phyloP scores from a whole-genome alignment of 2,329 filamentous ascomycete species.

The Whalleya microplaca region DNA sequence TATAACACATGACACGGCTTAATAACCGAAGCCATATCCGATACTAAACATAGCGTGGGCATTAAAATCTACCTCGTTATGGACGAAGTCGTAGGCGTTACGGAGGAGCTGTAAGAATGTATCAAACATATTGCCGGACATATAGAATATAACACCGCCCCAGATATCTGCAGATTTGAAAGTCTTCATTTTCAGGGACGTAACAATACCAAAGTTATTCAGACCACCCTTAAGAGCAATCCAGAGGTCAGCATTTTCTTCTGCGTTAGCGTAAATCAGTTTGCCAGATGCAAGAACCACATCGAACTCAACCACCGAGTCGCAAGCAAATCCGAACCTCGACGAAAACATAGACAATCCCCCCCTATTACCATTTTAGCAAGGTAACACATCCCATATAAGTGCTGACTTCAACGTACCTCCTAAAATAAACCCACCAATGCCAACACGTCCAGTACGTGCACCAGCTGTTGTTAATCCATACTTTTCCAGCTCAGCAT shows the following conservation, averaged over 20 bases:
- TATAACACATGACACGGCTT: conserved; percentile 24
- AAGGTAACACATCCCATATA: neutral
- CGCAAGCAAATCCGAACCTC: conserved; percentile 24
- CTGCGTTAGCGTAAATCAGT: conserved; percentile 14
- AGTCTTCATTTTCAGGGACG: conserved; percentile 20
- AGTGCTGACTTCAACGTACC: neutral
- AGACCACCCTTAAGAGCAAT: conserved; percentile 22
- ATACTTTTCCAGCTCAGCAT: conserved; percentile 18
- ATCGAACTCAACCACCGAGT: conserved; percentile 24
- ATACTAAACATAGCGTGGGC: conserved; percentile 20
- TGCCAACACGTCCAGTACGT: conserved; percentile 16
- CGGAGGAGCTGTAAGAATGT: conserved; percentile 19
- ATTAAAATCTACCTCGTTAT: conserved; percentile 21
- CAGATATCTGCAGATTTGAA: conserved; percentile 15
- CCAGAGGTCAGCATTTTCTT: conserved; percentile 23
- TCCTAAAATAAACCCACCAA: conserved; percentile 18
- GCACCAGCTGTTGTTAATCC: conserved; percentile 17
- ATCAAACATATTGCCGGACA: too few relatives aligned
- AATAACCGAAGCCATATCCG: conserved; percentile 20
- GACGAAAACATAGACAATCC: conserved; percentile 17
- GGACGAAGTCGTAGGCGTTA: conserved; percentile 19
- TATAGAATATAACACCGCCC: conserved; percentile 23
- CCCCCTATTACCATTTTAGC: neutral
- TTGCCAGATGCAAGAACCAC: conserved; percentile 20
- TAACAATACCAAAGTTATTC: conserved; percentile 28